Evolutionary conservation across 768 basidiomycete genomes (phyloP), one percentile per base, ranked within the genome.

Genomic region (Baorangia bicolor): DNA sequence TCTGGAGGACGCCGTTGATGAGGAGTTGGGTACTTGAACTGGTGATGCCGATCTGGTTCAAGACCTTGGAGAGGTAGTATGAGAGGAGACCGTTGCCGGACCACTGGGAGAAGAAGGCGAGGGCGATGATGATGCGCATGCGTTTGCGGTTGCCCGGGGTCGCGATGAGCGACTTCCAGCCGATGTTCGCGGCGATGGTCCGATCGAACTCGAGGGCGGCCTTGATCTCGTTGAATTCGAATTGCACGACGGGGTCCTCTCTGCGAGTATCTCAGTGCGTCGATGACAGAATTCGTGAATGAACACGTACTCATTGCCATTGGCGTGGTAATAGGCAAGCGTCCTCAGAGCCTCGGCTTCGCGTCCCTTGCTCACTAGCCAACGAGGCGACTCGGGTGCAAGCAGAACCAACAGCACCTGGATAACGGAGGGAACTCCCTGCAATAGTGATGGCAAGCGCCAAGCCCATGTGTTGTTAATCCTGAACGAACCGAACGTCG

Each of bases 321-420:
- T 83, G 16, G 90, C 88, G 61, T 95, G 92, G 69, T 93, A 92
- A 68, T 90, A 86, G 1, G 90, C 89, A 20, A 95, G 77, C 11
- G 81, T 82, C 38, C 76, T 69, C 39, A 88, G 73, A 3, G 92
- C 93, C 64, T 89, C 75, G 2, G 75, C 79, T 25, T 90, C 81
- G 51, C 79, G 80, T 42, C 90, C 91, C 70, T 88, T 89, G 73
- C 77, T 83, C 64, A 94, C 72, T 61, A 94, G 75, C 81, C 80
- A 94, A 78, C 92, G 85, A 35, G 93, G 93, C 2, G 87, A 89
- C 69, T 94, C 92, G 34, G 92, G 92, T 7, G 76, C 78, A 69
- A 88, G 83, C 66, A 79, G 85, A 62, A 93, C 75, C 39, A 93
- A 68, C 53, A 65, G 33, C 49, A 94, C 73, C 69, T 92, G 90